phyloP scores from a whole-genome alignment of 345 rosid species.

The Eucalyptus marginata region DNA sequence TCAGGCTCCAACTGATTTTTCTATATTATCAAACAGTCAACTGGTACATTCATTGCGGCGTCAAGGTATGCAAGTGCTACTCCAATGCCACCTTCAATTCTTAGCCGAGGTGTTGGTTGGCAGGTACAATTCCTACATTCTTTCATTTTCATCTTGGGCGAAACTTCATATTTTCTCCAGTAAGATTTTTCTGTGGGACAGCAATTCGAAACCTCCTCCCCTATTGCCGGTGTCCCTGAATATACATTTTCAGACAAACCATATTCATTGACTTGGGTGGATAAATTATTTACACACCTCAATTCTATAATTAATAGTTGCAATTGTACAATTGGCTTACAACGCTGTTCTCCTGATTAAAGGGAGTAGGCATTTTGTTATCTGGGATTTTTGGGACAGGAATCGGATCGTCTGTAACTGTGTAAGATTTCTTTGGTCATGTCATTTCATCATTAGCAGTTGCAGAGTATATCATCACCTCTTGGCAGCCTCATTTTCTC shows the following conservation, averaged over 20 bases:
- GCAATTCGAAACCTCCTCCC: neutral
- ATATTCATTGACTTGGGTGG: neutral
- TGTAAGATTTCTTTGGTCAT: slow-evolving; percentile 32
- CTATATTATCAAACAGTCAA: slow-evolving; percentile 45
- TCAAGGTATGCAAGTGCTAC: slow-evolving; percentile 92
- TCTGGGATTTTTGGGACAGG: slow-evolving; percentile 97
- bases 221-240: neutral
- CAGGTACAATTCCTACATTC: slow-evolving; percentile 38
- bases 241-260: neutral
- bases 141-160: neutral
- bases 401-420: slow-evolving; percentile 74
- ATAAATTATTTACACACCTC: neutral
- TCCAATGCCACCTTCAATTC: slow-evolving; percentile 84
- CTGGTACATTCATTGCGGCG: slow-evolving; percentile 78
- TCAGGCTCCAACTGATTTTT: neutral
- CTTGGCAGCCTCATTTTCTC: neutral
- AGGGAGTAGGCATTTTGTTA: slow-evolving; percentile 91
- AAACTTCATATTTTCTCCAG: neutral
- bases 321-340: neutral
- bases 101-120: slow-evolving; percentile 98
- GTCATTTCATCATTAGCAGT: neutral
- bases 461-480: neutral
- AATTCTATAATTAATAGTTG: neutral
- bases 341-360: neutral
- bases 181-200: neutral